phyloP scores from a whole-genome alignment of 1,139 yeast species.

The Insectozyma bohioensis region DNA sequence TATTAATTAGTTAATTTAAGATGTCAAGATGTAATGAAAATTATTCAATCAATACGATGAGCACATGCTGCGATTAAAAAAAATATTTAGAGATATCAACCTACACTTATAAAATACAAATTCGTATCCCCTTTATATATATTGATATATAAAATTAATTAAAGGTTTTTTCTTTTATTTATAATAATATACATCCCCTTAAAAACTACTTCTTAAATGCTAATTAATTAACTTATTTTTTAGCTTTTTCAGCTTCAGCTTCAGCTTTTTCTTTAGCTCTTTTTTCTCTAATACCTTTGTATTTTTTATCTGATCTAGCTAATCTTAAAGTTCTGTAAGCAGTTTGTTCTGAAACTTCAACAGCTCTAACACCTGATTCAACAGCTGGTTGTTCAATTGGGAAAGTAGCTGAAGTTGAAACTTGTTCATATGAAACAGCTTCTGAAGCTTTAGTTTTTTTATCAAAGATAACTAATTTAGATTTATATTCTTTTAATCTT shows the following conservation, averaged over 20 bases:
- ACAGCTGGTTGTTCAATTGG: constrained; percentile 81
- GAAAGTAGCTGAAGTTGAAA: constrained; percentile 79
- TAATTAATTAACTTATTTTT: constrained; percentile 58
- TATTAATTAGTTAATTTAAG: no score
- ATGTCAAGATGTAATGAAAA: no score
- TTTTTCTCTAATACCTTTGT: constrained; percentile 95
- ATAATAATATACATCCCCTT: constrained; percentile 11
- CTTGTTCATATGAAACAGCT: constrained; percentile 69
- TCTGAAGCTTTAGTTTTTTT: constrained; percentile 77
- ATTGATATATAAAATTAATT: constrained; percentile 9
- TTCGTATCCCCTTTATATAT: constrained; percentile 10
- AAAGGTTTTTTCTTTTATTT: constrained; percentile 7
- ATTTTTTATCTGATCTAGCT: constrained; percentile 93
- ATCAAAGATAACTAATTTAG: constrained; percentile 95
- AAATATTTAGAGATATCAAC: no score
- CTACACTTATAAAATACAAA: no score
- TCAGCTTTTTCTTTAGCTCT: constrained; percentile 96
- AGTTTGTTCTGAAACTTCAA: constrained; percentile 77
- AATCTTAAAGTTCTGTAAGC: constrained; percentile 95
- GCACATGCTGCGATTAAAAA: no score
- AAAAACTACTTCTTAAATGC: constrained; percentile 7
- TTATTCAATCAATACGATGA: no score
- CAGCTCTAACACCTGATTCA: constrained; percentile 87
- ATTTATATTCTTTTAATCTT: constrained; percentile 94
- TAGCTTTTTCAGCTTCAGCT: constrained; percentile 97